Conservation (phyloP, 2,329 filamentous ascomycete species). For the Penicillium sp. region DNA sequence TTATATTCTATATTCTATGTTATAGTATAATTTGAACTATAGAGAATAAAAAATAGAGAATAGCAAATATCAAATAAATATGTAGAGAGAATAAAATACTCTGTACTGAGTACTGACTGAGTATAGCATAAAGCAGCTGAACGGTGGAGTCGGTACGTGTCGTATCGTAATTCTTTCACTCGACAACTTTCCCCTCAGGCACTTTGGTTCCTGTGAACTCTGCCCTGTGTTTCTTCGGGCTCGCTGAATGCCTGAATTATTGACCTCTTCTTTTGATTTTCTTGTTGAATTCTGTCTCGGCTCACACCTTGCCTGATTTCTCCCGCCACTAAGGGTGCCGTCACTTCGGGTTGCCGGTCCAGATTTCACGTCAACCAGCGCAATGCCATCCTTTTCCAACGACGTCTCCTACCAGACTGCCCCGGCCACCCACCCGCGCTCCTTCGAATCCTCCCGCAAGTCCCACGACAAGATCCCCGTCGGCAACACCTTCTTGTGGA, state of each 20-base stretch:
- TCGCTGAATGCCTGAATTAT: too few relatives aligned
- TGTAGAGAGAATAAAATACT: background rate
- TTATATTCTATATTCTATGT: too few relatives aligned
- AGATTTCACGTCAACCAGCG: slow-evolving; percentile 33
- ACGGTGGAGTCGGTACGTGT: background rate
- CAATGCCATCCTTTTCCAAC: slow-evolving; percentile 43
- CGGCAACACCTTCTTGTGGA: slow-evolving; percentile 50
- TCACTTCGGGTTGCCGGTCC: slow-evolving; percentile 27
- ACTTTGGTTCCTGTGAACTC: slow-evolving; percentile 6
- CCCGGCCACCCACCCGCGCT: slow-evolving; percentile 37
- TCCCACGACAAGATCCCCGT: slow-evolving; percentile 46
- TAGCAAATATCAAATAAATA: background rate
- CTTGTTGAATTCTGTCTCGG: slow-evolving; percentile 6
- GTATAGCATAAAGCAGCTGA: background rate
- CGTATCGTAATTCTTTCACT: slow-evolving; percentile 12
- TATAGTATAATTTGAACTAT: too few relatives aligned
- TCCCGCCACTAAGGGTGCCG: slow-evolving; percentile 25
- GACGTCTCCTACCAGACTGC: slow-evolving; percentile 37
- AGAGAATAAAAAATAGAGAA: background rate
- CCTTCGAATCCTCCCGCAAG: slow-evolving; percentile 45
- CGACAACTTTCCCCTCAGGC: slow-evolving; percentile 11
- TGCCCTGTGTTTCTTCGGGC: background rate
- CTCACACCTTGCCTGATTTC: slow-evolving; percentile 15
- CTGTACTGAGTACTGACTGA: too few relatives aligned
- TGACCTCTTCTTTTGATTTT: background rate